Percentiles rank a stretch among this genome's conserved stretches.
Evolutionary conservation across 129 eudicot species (phyloP).

Genomic region (Saussurea involucrata): DNA sequence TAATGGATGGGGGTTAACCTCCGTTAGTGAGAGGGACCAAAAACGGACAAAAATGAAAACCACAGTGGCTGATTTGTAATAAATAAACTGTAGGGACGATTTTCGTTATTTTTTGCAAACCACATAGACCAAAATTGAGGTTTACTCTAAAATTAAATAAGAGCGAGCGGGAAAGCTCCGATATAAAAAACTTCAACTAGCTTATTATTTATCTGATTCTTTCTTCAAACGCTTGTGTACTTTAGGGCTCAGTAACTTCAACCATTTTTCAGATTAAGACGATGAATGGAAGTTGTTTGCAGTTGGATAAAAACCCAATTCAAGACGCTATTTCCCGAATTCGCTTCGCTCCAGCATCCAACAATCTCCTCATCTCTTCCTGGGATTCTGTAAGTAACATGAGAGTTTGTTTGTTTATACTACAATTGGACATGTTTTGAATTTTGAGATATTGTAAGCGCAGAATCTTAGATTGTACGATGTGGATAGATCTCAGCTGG

Average conservation of each 20-base stretch:
- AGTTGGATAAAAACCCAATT: constrained; percentile 44
- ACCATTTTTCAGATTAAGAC: constrained; percentile 17
- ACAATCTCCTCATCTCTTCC: constrained; percentile 85
- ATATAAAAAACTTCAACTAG: background rate
- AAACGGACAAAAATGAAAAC: too few species aligned
- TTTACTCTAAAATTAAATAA: background rate
- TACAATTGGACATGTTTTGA: background rate
- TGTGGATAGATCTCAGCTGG: constrained; percentile 50
- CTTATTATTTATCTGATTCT: background rate
- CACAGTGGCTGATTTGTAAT: too few species aligned
- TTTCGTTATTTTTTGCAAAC: too few species aligned
- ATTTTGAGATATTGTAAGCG: background rate
- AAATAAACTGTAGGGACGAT: too few species aligned
- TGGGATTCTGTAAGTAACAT: constrained; percentile 78
- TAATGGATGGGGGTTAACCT: too few species aligned
- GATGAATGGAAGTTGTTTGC: constrained; percentile 50
- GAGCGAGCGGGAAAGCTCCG: constrained; percentile 7
- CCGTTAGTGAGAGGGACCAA: too few species aligned
- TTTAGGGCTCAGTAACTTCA: constrained; percentile 2
- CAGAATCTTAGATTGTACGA: constrained; percentile 74
- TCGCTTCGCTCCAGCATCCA: constrained; percentile 66
- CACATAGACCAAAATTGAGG: too few species aligned
- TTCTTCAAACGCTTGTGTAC: constrained; percentile 5
- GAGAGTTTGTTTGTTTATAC: background rate
- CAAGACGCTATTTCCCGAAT: constrained; percentile 69